These are phyloP conservation scores for Chalciporus chontae DNA, from an alignment of 768 basidiomycete genomes.

Conservation along the genomic window DNA sequence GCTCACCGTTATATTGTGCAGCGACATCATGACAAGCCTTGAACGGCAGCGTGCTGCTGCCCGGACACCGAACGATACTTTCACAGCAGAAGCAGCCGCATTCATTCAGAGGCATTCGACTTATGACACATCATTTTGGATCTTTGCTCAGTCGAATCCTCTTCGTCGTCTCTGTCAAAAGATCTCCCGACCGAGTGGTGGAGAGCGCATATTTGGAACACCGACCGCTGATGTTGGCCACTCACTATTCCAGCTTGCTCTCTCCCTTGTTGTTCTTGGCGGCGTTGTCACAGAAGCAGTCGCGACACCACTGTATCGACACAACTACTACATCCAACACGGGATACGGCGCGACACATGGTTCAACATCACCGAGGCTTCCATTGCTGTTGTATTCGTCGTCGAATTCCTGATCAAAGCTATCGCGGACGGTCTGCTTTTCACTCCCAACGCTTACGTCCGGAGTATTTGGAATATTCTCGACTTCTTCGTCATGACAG, in stretches of 20 bases:
- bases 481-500: slow-evolving; percentile 81
- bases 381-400: slow-evolving; percentile 68
- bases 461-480: slow-evolving; percentile 90
- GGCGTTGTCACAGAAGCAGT: slow-evolving; percentile 80
- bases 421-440: slow-evolving; percentile 87
- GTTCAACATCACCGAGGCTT: slow-evolving; percentile 81
- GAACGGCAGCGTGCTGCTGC: slow-evolving; percentile 46
- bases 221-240: slow-evolving; percentile 62
- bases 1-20: slow-evolving; percentile 25
- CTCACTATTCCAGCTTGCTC: slow-evolving; percentile 67
- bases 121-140: slow-evolving; percentile 88
- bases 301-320: slow-evolving; percentile 83
- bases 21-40: slow-evolving; percentile 66
- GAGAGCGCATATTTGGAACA: slow-evolving; percentile 84
- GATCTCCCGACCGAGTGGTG: slow-evolving; percentile 76
- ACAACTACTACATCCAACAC: slow-evolving; percentile 57
- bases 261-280: slow-evolving; percentile 74
- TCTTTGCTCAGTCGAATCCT: slow-evolving; percentile 76
- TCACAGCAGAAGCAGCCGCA: slow-evolving; percentile 73
- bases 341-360: slow-evolving; percentile 69
- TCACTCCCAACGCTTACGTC: slow-evolving; percentile 89
- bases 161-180: slow-evolving; percentile 77
- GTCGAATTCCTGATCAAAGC: slow-evolving; percentile 87
- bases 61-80: slow-evolving; percentile 58
- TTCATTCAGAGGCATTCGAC: slow-evolving; percentile 87